Evolutionary conservation across 805 yeast species (phyloP), one percentile per base, ranked within the genome.

Genomic region (Yarrowia divulgata): DNA sequence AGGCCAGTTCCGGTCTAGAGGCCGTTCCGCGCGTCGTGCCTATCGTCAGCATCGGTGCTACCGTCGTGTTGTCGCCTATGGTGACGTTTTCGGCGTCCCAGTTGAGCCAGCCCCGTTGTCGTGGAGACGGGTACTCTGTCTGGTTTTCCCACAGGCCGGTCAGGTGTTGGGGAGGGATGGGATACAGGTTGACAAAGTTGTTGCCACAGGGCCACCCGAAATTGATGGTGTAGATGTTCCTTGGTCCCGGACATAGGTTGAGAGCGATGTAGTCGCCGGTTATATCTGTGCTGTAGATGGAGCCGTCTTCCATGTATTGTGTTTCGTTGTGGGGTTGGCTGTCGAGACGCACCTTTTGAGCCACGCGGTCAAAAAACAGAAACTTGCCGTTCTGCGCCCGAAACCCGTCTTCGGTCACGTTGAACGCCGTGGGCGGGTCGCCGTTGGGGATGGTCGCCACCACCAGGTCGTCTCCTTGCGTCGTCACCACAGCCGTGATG

Each of bases 371-470:
- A 8, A 60, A 45, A 10, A 8, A 34, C 7, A 60, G 29, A 12
- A n/a, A 60, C 34, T 60, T 60, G 16, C 66, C 66, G 52, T 60
- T 60, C 9, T 60, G 66, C 3, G 66, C 50, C 2, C 66, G 10
- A 14, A 60, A 60, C 3, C 66, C 66, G 32, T 42, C 12, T n/a
- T 19, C 40, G 1, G 66, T 43, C 42, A 60, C 66, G 66, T 60
- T 60, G 52, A 60, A 60, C 10, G 66, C 66, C 42, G 42, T 43
- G n/a, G 66, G 66, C 18, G 66, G 66, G 19, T 60, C 66, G 7
- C 66, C 66, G 18, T 60, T 60, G 14, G 66, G 66, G 9, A 45
- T 60, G 16, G 48, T 4, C 3, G 52, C 66, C 29, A 60, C 66
- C 32, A 60, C 66, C 42, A 60, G 19, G n/a, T 43, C 32, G 42